Evolutionary conservation across 805 yeast species (phyloP), one percentile per base, ranked within the genome.

Genomic region (Yamadazyma endophytica): DNA sequence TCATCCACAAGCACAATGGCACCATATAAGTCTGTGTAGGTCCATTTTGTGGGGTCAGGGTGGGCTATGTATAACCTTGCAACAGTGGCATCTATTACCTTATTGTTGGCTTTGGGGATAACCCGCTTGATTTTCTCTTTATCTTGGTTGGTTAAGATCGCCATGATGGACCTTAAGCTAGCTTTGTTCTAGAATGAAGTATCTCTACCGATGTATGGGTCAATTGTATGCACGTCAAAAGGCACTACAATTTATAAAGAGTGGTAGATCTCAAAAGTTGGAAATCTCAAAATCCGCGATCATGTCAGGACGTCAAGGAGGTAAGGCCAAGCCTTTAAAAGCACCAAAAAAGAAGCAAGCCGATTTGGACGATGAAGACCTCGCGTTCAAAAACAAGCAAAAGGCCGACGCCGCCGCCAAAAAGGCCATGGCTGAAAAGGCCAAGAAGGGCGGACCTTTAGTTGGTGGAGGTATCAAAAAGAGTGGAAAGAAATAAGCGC

Each of bases 301-400:
- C 26, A 87, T 88, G 96, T 87, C 96, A 30, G 88, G 95, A 51
- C 88, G 96, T 70, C 96, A 89, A 72, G 97, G 97, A 56, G 97
- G 97, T 54, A 89, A 89, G 61, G 79, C 89, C 38, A 89, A 89
- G 78, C 97, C 88, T 67, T 69, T 83, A 47, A 82, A 82, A 75
- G 79, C 78, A 6, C 83, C 90, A 47, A 90, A 85, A 81, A 87
- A 87, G 75, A 73, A 75, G 52, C 70, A 68, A 35, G 82, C 79
- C 40, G 87, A 82, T 18, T 57, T 64, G 40, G 95, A 88, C 57
- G 96, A 89, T 2, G 97, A 89, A 37, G 97, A 88, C 43, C 33
- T 71, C 17, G 96, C 96, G 4, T 88, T 79, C 75, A 86, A 86
- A 69, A 90, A 82, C 52, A 89, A 88, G 73, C 95, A 87, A 68